Evolutionary conservation across 2,329 filamentous ascomycete genomes (phyloP), one percentile per base, ranked within the genome.

Genomic region (Exophiala xenobiotica): DNA sequence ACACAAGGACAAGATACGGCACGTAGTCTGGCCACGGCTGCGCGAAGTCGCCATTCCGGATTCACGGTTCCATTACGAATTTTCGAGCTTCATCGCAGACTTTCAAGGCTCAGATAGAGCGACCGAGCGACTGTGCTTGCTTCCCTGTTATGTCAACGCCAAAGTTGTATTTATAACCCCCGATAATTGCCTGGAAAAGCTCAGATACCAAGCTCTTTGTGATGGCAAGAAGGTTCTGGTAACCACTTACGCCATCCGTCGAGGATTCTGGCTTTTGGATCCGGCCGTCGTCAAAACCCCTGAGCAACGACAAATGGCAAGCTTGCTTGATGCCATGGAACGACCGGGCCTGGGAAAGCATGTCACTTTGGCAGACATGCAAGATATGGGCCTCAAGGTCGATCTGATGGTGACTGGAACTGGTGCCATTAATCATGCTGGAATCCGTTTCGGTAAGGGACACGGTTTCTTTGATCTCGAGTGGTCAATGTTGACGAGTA

Each of bases 131-230:
- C 57, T 75, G 2, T 47, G 60, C 1, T 49, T 62, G 3, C 58
- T 72, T 12, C 60, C 64, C 3, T 64, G 60, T 46, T 74, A 74
- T 54, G 41, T 56, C 14, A 44, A 54, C 6, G 65, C 67, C 3
- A 33, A 50, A 8, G 62, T 63, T 3, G 54, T 75, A 39, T 73
- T 75, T 53, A 67, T 72, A 18, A 69, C 70, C 4, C 68, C 71
- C 2, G 73, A 75, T 55, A 74, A 74, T 51, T 73, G 71, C 57
- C 64, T 75, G n/a, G 70, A 74, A 57, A 57, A 65, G 6, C 61
- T 75, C 20, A 66, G 73, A 11, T 57, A 60, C 19, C 59, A 60
- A n/a, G 68, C 71, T 6, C 61, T 75, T 22, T 60, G 58, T 41
- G 70, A 71, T 50, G 71, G 71, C 4, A 74, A 74, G 53, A 68